Conservation (phyloP, 257 asterid genomes). For the Solanum phureja region DNA sequence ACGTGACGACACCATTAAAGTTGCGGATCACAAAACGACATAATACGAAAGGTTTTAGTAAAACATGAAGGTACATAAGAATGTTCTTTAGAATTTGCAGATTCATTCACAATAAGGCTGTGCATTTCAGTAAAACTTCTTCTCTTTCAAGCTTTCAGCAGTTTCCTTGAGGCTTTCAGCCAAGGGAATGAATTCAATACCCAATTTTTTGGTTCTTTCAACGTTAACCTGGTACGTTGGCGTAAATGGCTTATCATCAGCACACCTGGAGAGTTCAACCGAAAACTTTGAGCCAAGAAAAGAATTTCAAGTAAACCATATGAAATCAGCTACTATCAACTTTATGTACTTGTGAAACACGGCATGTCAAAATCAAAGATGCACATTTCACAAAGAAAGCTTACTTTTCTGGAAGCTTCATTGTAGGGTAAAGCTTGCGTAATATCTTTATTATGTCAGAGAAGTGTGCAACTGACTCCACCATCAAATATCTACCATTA, state of each 20-base stretch:
- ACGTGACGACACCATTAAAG: neutral
- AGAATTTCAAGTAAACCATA: neutral
- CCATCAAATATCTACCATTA: constrained; percentile 55
- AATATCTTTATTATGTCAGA: constrained; percentile 43
- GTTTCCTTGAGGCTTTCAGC: neutral
- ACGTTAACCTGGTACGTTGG: neutral
- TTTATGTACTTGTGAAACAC: neutral
- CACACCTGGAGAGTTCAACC: neutral
- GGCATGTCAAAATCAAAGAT: neutral
- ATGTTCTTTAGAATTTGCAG: neutral
- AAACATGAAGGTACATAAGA: neutral
- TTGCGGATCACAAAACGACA: neutral
- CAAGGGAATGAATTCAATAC: neutral
- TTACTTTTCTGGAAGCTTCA: constrained; percentile 57
- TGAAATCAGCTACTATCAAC: neutral
- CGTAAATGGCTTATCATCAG: neutral
- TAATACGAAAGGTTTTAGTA: neutral
- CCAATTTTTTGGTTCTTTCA: neutral
- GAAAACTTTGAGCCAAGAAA: neutral
- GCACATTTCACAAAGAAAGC: neutral
- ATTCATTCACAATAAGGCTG: neutral
- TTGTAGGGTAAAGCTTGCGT: constrained; percentile 40
- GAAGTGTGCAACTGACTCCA: constrained; percentile 40
- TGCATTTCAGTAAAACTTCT: neutral
- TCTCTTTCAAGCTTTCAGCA: neutral